Evolutionary conservation across 1,284 basidiomycete species (phyloP).

Genomic region (Fomitopsis schrenkii): DNA sequence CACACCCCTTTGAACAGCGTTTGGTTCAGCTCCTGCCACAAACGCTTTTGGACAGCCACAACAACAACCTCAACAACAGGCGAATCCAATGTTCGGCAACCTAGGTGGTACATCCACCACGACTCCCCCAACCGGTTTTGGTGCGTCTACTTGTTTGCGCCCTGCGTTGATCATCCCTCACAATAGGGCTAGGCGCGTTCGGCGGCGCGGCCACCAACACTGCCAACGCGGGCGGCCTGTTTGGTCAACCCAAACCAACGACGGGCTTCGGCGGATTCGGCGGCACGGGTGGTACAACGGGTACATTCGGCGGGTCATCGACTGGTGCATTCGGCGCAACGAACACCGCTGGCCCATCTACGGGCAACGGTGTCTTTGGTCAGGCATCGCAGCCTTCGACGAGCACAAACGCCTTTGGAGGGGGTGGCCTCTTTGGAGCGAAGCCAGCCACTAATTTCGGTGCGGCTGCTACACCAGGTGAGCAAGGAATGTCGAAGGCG

Average conservation of each 20-base stretch:
- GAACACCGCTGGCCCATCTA: constrained; percentile 9
- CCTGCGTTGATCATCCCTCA: not conserved
- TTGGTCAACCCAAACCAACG: constrained; percentile 60
- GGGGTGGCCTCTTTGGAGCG: constrained; percentile 38
- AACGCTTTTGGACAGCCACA: constrained; percentile 43
- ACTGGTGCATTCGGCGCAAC: constrained; percentile 21
- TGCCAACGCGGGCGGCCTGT: constrained; percentile 41
- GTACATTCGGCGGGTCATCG: constrained; percentile 32
- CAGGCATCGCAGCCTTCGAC: constrained; percentile 18
- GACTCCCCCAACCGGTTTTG: constrained; percentile 45
- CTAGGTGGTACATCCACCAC: constrained; percentile 36
- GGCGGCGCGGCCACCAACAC: constrained; percentile 38
- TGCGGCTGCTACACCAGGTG: constrained; percentile 30
- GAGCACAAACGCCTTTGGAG: constrained; percentile 25
- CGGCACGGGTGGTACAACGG: constrained; percentile 29
- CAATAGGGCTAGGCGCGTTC: constrained; percentile 47
- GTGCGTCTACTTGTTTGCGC: constrained; percentile 34
- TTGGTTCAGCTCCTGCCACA: constrained; percentile 30
- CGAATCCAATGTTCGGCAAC: constrained; percentile 78
- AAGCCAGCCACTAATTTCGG: constrained; percentile 51
- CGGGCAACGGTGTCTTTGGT: constrained; percentile 16
- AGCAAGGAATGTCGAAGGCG: constrained; percentile 3
- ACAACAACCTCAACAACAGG: constrained; percentile 55
- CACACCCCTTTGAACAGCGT: constrained; percentile 30
- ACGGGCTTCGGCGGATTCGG: constrained; percentile 69